Evolutionary conservation across 2,329 filamentous ascomycete species (phyloP).

Genomic region (Colletotrichum horii): DNA sequence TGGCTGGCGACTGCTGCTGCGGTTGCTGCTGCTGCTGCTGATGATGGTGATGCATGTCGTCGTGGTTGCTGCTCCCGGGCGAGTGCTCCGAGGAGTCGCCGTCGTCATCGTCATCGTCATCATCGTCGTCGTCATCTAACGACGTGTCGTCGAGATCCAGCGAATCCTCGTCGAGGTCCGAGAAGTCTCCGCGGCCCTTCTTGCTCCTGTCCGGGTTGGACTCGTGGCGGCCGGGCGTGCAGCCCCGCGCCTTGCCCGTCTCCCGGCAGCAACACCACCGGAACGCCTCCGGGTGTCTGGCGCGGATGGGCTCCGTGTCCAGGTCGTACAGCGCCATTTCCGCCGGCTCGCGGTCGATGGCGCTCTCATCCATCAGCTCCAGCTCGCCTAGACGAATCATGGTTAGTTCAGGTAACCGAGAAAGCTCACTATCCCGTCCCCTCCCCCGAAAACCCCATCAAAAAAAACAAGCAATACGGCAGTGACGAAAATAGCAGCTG

Average conservation of each 20-base stretch:
- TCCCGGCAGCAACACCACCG: conserved; percentile 21
- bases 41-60: neutral
- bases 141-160: conserved; percentile 3
- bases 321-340: conserved; percentile 10
- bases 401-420: neutral
- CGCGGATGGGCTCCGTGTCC: conserved; percentile 19
- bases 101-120: neutral
- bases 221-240: conserved; percentile 16
- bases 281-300: conserved; percentile 18
- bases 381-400: conserved; percentile 16
- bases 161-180: conserved; percentile 15
- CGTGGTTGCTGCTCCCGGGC: neutral
- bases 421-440: neutral
- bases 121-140: neutral
- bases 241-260: conserved; percentile 8
- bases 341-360: neutral
- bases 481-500: neutral
- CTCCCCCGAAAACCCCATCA: neutral
- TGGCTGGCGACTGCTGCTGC: neutral
- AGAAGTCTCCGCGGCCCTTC: conserved; percentile 19
- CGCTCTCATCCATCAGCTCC: conserved; percentile 18
- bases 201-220: conserved; percentile 20
- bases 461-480: neutral
- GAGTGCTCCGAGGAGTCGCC: neutral
- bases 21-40: neutral